Base-by-base conservation (phyloP, 2,329 filamentous ascomycete species). In the Fusarium falciforme region DNA sequence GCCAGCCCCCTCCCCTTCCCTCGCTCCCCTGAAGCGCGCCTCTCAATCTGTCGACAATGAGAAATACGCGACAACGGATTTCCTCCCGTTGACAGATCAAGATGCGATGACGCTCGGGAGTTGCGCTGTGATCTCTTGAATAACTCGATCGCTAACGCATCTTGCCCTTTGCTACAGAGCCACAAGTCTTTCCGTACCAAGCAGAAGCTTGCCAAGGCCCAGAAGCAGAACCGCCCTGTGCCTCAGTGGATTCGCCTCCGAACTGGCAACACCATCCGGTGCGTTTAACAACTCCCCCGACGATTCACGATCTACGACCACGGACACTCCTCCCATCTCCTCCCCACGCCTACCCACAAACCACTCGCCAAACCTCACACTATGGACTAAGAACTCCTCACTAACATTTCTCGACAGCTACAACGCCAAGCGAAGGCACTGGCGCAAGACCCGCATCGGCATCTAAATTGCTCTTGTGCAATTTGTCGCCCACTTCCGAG, bases 151-250 rank as follows among this genome's bases (percentile, higher is more conserved):
- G 73, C 80, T 82, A 76, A 82, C 71, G 25, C 64, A 61, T 64
- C 47, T 42, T 59, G 47, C 63, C 49, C 38, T 72, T 72, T 47
- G 33, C 31, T n/a, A 64, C 86, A 98, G 96, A 96, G 93, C 93
- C 95, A 99, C 91, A 99, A 99, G 93, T 94, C 95, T 86, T 99
- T 99, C 95, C 94, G 95, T 87, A 98, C 95, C 89, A 99, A 99
- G 95, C 93, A 97, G 89, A 99, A 99, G 96, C 95, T 99, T 90
- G 96, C 96, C 86, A 98, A 96, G 92, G 96, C 96, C 86, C 96
- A 98, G 92, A 98, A 98, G 93, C 96, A 98, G 91, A 99, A 99
- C 93, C 93, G 96, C 87, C 96, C 96, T 82, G 98, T 99, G 86
- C 96, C 96, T 80, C 96, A 99, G 91, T 99, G 96, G 96, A 98